These are phyloP conservation scores for Pisolithus thermaeus DNA, from an alignment of 1,284 basidiomycete species.

Conservation along the genomic window DNA sequence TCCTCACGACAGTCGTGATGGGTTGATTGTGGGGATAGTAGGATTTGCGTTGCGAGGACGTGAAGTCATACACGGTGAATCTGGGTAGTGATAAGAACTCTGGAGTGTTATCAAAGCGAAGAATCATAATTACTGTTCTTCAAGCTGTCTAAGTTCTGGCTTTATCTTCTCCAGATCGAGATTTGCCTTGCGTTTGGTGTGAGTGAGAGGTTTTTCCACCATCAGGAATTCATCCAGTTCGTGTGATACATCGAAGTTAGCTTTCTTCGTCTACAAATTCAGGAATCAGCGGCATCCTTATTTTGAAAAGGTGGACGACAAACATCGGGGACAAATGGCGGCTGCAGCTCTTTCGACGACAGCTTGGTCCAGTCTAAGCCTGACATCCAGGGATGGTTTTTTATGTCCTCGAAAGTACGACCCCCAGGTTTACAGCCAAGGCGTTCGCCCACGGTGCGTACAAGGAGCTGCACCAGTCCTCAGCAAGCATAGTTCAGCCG, in stretches of 20 bases:
- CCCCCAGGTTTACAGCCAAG: slow-evolving; percentile 75
- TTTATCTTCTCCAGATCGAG: slow-evolving; percentile 81
- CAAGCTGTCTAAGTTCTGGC: slow-evolving; percentile 86
- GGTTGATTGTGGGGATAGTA: slow-evolving; percentile 79
- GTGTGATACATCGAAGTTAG: slow-evolving; percentile 96
- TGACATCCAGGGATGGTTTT: slow-evolving; percentile 82
- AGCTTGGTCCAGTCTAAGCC: slow-evolving; percentile 78
- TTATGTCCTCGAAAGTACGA: slow-evolving; percentile 69
- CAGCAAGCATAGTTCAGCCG: slow-evolving; percentile 12
- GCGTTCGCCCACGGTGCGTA: slow-evolving; percentile 75
- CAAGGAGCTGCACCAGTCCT: slow-evolving; percentile 60
- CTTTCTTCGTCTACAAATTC: slow-evolving; percentile 70
- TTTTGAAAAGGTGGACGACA: slow-evolving; percentile 27
- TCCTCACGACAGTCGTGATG: slow-evolving; percentile 39
- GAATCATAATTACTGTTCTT: slow-evolving; percentile 71
- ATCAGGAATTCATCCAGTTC: slow-evolving; percentile 95
- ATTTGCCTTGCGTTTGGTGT: slow-evolving; percentile 84
- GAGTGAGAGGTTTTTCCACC: slow-evolving; percentile 95
- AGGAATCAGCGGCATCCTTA: slow-evolving; percentile 10
- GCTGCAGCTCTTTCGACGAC: slow-evolving; percentile 67
- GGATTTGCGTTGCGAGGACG: slow-evolving; percentile 55
- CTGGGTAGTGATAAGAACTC: slow-evolving; percentile 30
- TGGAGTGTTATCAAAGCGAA: background rate
- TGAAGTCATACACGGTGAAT: slow-evolving; percentile 76
- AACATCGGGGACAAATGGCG: slow-evolving; percentile 91